Conservation (phyloP, 164 flowering plant genomes). For the Euptelea pleiosperma region DNA sequence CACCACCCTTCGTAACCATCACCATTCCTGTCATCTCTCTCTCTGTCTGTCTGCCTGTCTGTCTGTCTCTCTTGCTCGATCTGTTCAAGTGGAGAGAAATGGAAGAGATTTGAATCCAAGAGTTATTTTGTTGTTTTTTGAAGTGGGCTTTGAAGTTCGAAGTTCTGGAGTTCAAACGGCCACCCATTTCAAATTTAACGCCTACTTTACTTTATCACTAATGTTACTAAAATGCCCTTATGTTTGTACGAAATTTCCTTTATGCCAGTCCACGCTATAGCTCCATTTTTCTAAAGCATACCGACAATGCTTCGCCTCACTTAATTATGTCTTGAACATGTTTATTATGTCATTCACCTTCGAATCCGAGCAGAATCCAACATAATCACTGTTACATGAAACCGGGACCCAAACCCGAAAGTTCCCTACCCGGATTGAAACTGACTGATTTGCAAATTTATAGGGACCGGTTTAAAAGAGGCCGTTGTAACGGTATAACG, state of each 20-base stretch:
- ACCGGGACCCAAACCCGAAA: too few species aligned
- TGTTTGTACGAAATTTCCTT: not conserved
- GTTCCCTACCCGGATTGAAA: too few species aligned
- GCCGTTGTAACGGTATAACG: too few species aligned
- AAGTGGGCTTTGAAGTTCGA: constrained; percentile 11
- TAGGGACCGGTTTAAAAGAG: too few species aligned
- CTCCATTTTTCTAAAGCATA: too few species aligned
- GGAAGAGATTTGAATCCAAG: not conserved
- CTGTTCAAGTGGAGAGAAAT: constrained; percentile 5
- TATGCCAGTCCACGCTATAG: not conserved
- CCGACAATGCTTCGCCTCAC: too few species aligned
- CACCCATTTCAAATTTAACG: constrained; percentile 45
- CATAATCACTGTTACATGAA: too few species aligned
- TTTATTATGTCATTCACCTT: too few species aligned
- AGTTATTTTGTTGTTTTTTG: constrained; percentile 4
- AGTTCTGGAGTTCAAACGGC: constrained; percentile 44
- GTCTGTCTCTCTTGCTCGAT: constrained; percentile 3
- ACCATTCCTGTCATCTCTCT: constrained; percentile 64
- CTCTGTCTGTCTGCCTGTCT: constrained; percentile 12
- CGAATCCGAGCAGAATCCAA: too few species aligned
- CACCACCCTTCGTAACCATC: constrained; percentile 61
- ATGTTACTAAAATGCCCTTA: constrained; percentile 1
- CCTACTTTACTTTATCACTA: constrained; percentile 10
- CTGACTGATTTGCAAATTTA: too few species aligned
- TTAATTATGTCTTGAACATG: too few species aligned